A percentile compares a stretch with the other conserved stretches of the same genome.
phyloP scores from a whole-genome alignment of 164 flowering plant genomes.

The Dillenia suffruticosa region DNA sequence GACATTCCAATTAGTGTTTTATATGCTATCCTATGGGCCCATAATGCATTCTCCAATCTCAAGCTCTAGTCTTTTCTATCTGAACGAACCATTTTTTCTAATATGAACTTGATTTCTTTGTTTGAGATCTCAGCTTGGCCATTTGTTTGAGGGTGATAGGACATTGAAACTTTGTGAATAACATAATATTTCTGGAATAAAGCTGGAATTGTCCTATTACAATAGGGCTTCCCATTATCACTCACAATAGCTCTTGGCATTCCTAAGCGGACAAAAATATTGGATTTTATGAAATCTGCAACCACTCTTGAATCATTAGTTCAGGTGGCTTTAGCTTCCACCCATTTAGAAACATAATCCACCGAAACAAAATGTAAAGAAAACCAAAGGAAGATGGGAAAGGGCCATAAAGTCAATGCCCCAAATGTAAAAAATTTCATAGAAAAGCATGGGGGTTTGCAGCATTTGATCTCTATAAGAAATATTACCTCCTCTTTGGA shows the following conservation, averaged over 20 bases:
- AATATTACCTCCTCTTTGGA: slow-evolving; percentile 1
- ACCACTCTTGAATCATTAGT: too few relatives aligned
- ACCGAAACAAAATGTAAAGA: slow-evolving; percentile 5
- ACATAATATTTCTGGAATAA: slow-evolving; percentile 1
- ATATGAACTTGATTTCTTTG: background rate
- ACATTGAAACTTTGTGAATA: background rate
- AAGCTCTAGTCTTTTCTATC: slow-evolving; percentile 5
- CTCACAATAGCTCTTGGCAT: slow-evolving; percentile 5
- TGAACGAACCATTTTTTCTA: background rate
- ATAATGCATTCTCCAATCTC: slow-evolving; percentile 2
- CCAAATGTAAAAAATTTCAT: slow-evolving; percentile 7
- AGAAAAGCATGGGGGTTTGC: background rate
- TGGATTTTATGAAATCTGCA: background rate
- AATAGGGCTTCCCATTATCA: slow-evolving; percentile 5
- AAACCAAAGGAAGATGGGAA: slow-evolving; percentile 6
- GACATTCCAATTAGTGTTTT: slow-evolving; percentile 6
- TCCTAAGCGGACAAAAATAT: slow-evolving; percentile 9
- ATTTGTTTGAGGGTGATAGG: slow-evolving; percentile 2
- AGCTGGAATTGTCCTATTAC: background rate
- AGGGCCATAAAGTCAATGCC: slow-evolving; percentile 14
- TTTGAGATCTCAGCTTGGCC: background rate
- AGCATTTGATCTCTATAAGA: slow-evolving; percentile 2
- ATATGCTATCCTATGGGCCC: background rate
- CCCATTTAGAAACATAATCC: slow-evolving; percentile 10
- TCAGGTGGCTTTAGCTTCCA: background rate